Evolutionary conservation across 306 rosid genomes (phyloP).

Genomic region (Senna tora): DNA sequence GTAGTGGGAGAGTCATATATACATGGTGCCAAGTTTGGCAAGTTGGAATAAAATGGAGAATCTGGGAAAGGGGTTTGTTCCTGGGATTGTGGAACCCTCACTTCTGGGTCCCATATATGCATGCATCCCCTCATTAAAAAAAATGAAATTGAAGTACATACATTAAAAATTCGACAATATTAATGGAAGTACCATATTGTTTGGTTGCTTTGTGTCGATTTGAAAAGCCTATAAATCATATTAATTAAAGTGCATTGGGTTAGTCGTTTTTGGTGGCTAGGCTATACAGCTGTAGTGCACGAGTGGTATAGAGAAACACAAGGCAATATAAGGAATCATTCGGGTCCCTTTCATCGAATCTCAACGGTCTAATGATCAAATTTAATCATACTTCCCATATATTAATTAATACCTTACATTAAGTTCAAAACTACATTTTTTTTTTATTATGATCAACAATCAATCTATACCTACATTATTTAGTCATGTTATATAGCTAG

Average conservation of each 20-base stretch:
- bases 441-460: no score
- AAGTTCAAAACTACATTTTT: no score
- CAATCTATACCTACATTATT: no score
- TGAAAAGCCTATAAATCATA: background rate
- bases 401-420: no score
- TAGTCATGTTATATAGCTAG: no score
- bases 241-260: background rate
- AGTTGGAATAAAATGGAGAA: conserved; percentile 17
- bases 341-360: conserved; percentile 40
- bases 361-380: background rate
- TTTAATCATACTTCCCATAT: no score
- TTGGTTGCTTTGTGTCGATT: background rate
- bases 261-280: background rate
- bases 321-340: background rate
- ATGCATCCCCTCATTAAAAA: no score
- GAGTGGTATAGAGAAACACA: background rate
- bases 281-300: background rate
- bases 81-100: conserved; percentile 35
- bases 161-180: background rate
- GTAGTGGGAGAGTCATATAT: background rate
- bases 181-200: background rate
- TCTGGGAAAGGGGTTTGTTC: conserved; percentile 35
- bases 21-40: background rate
- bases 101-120: background rate
- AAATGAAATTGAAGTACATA: no score